Evolutionary conservation across 768 basidiomycete genomes (phyloP), one percentile per base, ranked within the genome.

Genomic region (Lentinula boryana): DNA sequence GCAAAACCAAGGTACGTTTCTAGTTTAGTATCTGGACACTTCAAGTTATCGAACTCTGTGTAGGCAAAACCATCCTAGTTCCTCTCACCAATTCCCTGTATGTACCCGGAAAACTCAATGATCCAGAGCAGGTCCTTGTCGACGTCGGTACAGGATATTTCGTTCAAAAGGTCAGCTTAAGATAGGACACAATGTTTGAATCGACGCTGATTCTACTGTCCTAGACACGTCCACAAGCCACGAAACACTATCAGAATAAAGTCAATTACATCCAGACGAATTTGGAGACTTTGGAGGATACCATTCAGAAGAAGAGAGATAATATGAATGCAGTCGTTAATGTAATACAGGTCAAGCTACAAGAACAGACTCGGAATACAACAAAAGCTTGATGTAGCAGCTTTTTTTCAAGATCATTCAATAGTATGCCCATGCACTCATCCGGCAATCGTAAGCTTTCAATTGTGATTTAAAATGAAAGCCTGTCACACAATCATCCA

Each of bases 91-190:
- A 91, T 71, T 98, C 95, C 0, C 82, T 99, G 2, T 98, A 98
- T 69, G 90, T 98, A 27, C 95, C 96, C 2, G 97, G 95, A 18
- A 93, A 87, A 74, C 79, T 98, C 51, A 80, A 78, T 44, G 90
- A 97, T 68, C 72, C 84, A 0, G 89, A 94, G 49, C 83, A 93
- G 66, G 95, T 99, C 51, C 87, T 98, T 63, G 85, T 98, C 41
- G 97, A 99, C 70, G 81, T 98, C 31, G 97, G 97, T 1, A 98
- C 96, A 0, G 96, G 97, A 0, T 99, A 98, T 73, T 98, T 88
- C 66, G 91, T 98, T 16, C 87, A 92, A 74, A 99, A 98, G 83
- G 97, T 93, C 51, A 48, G 77, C 58, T 21, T 41, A 8, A 43
- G 21, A 48, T 54, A 15, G 9, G 32, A 27, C 5, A 13, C 27